Evolutionary conservation across 2,329 filamentous ascomycete genomes (phyloP).

Genomic region (Pseudogymnoascus sp.): DNA sequence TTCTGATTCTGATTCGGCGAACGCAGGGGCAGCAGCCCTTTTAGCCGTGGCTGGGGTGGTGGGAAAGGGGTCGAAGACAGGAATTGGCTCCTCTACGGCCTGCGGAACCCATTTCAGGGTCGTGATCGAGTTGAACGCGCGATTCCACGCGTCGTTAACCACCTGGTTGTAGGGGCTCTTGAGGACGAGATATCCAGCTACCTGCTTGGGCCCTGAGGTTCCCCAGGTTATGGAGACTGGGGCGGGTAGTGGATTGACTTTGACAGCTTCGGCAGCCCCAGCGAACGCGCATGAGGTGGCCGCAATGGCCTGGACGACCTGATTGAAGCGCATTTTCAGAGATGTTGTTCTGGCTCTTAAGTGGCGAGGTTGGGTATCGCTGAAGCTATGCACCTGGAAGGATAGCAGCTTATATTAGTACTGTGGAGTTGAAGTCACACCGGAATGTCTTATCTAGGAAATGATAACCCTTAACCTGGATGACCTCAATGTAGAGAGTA

Average conservation of each 20-base stretch:
- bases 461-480: neutral
- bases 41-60: slow-evolving; percentile 25
- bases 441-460: slow-evolving; percentile 5
- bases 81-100: slow-evolving; percentile 44
- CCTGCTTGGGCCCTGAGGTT: slow-evolving; percentile 39
- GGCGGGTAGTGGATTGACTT: slow-evolving; percentile 47
- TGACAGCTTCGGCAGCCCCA: slow-evolving; percentile 36
- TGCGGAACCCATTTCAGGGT: slow-evolving; percentile 47
- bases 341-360: neutral
- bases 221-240: slow-evolving; percentile 47
- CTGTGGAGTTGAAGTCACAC: neutral
- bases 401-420: slow-evolving; percentile 5
- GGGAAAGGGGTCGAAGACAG: slow-evolving; percentile 45
- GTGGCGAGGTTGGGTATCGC: neutral
- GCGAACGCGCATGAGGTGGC: slow-evolving; percentile 26
- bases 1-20: neutral
- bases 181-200: slow-evolving; percentile 34
- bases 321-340: slow-evolving; percentile 17
- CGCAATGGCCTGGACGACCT: slow-evolving; percentile 5
- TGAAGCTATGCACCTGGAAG: neutral
- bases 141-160: slow-evolving; percentile 41
- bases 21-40: neutral
- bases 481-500: neutral
- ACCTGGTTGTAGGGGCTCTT: slow-evolving; percentile 32
- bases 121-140: slow-evolving; percentile 40